phyloP scores from a whole-genome alignment of 1,139 yeast genomes.

The Debaryomyces fabryi region DNA sequence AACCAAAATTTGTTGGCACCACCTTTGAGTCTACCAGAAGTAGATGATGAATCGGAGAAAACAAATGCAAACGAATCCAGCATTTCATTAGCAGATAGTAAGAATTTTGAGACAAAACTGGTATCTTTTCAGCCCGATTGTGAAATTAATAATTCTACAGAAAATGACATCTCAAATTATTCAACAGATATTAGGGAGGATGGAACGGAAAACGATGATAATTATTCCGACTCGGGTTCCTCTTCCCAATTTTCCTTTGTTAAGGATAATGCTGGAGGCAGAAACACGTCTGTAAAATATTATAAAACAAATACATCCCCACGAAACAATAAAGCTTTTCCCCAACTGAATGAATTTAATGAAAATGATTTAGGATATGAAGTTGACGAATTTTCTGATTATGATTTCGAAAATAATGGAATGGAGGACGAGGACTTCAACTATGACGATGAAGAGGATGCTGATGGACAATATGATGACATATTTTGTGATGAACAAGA shows the following conservation, averaged over 20 bases:
- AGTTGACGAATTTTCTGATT: conserved; percentile 40
- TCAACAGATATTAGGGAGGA: conserved; percentile 7
- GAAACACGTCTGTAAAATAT: conserved; percentile 65
- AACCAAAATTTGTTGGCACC: neutral
- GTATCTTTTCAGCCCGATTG: conserved; percentile 2
- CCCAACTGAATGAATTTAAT: conserved; percentile 24
- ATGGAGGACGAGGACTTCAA: conserved; percentile 39
- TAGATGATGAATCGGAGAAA: neutral
- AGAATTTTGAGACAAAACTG: conserved; percentile 1
- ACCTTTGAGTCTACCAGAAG: neutral
- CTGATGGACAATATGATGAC: conserved; percentile 34
- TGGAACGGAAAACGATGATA: conserved; percentile 16
- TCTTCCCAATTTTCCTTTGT: conserved; percentile 63
- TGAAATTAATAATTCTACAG: neutral
- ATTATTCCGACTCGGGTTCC: conserved; percentile 29
- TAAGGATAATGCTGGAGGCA: conserved; percentile 53
- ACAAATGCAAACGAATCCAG: neutral
- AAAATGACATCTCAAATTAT: neutral
- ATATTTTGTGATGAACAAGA: conserved; percentile 20
- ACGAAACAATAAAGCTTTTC: conserved; percentile 8
- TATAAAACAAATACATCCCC: conserved; percentile 41
- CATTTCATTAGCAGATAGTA: neutral
- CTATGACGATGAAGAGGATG: conserved; percentile 53
- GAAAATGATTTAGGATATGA: conserved; percentile 40
- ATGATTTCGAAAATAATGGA: conserved; percentile 57